A percentile compares a stretch with the other conserved stretches of the same genome.
These are phyloP conservation scores for Cicer pinnatifidum DNA, from an alignment of 306 rosid genomes.

Conservation along the genomic window DNA sequence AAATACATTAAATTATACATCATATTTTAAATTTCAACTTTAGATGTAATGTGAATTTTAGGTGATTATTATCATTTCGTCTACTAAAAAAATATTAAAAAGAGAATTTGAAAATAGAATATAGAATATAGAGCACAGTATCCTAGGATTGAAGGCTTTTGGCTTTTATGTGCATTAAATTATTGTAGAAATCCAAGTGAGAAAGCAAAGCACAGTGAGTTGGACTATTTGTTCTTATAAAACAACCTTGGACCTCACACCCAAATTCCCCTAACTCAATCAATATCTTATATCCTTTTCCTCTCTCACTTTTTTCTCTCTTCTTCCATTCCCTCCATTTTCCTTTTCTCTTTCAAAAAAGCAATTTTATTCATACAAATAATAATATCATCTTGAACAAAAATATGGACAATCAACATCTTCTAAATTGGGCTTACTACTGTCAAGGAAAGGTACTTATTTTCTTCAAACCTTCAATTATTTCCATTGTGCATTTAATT, in stretches of 20 bases:
- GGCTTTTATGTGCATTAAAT: constrained; percentile 51
- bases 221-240: constrained; percentile 46
- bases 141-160: constrained; percentile 45
- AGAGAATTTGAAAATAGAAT: neutral
- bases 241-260: constrained; percentile 44
- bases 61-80: too few species aligned
- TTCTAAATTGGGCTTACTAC: constrained; percentile 65
- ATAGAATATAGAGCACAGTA: neutral
- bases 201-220: constrained; percentile 47
- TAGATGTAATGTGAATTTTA: too few species aligned
- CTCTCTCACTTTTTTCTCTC: neutral
- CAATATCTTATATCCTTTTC: neutral
- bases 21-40: too few species aligned
- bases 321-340: constrained; percentile 22
- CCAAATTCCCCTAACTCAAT: constrained; percentile 52
- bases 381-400: constrained; percentile 16
- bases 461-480: neutral
- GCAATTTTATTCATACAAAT: neutral
- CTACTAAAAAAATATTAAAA: neutral
- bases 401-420: constrained; percentile 73
- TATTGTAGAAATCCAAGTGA: constrained; percentile 49
- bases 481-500: neutral
- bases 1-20: too few species aligned
- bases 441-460: constrained; percentile 72
- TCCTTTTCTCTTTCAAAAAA: constrained; percentile 33